These are phyloP conservation scores for Globisporangium takayamanum DNA, from an alignment of 352 stramenopile genomes.

Conservation along the genomic window DNA sequence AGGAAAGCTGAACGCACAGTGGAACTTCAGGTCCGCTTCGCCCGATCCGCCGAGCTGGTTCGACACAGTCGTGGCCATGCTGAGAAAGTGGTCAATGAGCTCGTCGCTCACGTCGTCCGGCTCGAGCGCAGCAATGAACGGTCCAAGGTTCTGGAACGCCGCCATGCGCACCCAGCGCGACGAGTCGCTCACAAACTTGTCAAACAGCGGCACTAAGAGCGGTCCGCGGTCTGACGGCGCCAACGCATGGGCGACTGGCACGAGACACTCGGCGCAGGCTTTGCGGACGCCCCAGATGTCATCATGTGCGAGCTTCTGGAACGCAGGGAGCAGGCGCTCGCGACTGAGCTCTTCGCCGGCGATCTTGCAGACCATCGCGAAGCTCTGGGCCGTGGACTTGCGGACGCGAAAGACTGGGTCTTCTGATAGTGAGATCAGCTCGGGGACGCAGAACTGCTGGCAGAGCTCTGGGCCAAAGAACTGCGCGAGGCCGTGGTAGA, in stretches of 20 bases:
- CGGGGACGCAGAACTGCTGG: slow-evolving; percentile 90
- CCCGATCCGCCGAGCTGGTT: slow-evolving; percentile 57
- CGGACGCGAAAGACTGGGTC: slow-evolving; percentile 92
- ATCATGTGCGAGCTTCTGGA: slow-evolving; percentile 87
- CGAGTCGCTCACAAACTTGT: slow-evolving; percentile 82
- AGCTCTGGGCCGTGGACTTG: slow-evolving; percentile 88
- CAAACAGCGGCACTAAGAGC: slow-evolving; percentile 86
- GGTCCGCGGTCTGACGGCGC: slow-evolving; percentile 60
- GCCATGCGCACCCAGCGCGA: slow-evolving; percentile 93
- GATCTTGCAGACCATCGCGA: slow-evolving; percentile 86
- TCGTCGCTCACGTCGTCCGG: slow-evolving; percentile 72
- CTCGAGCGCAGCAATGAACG: slow-evolving; percentile 80
- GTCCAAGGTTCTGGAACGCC: slow-evolving; percentile 88
- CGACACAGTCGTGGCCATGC: slow-evolving; percentile 67
- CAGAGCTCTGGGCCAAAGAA: slow-evolving; percentile 86
- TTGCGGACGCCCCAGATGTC: slow-evolving; percentile 93
- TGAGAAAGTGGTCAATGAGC: slow-evolving; percentile 76
- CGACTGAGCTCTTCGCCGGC: slow-evolving; percentile 67
- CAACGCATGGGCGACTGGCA: slow-evolving; percentile 83
- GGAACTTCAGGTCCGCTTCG: slow-evolving; percentile 87
- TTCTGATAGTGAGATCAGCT: slow-evolving; percentile 88
- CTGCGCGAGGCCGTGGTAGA: slow-evolving; percentile 90
- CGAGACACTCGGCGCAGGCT: slow-evolving; percentile 88
- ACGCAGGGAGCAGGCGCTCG: slow-evolving; percentile 87
- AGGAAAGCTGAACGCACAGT: slow-evolving; percentile 91